phyloP scores from a whole-genome alignment of 2,329 filamentous ascomycete species.

The Diplodia scrobiculata region DNA sequence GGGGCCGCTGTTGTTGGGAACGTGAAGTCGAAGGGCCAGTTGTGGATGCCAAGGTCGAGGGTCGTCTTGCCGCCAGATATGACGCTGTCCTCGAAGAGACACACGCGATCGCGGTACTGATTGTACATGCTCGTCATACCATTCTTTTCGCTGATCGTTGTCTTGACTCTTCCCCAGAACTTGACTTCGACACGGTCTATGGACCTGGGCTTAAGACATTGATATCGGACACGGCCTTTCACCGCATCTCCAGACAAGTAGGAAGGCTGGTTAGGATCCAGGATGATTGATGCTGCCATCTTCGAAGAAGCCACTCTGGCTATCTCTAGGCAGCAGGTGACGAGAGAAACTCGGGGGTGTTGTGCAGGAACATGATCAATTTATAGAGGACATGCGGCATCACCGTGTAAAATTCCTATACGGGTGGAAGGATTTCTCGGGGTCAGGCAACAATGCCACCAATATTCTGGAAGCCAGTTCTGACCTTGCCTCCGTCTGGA shows the following conservation, averaged over 20 bases:
- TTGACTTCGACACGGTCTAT: constrained; percentile 7
- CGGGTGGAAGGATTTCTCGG: not conserved
- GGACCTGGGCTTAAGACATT: not conserved
- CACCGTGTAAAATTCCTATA: too few relatives aligned
- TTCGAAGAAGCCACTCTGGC: not conserved
- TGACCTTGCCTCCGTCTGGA: not conserved
- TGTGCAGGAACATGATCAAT: too few relatives aligned
- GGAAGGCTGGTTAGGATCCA: not conserved
- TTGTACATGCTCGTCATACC: not conserved
- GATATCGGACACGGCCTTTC: not conserved
- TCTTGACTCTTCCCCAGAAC: constrained; percentile 5
- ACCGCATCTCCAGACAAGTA: constrained; percentile 2
- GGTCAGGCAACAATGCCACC: not conserved
- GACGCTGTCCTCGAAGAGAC: not conserved
- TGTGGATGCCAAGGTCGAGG: not conserved
- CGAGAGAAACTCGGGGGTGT: too few relatives aligned
- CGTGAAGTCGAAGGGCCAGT: not conserved
- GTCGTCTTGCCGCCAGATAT: constrained; percentile 1
- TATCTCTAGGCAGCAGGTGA: too few relatives aligned
- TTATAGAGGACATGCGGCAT: too few relatives aligned
- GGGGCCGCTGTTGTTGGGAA: constrained; percentile 2
- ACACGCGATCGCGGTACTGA: constrained; percentile 5
- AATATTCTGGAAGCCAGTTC: too few relatives aligned
- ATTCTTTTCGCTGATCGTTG: constrained; percentile 2
- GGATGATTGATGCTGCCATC: not conserved